phyloP scores from a whole-genome alignment of 1,139 yeast genomes.

The Hyphopichia buzzinii region DNA sequence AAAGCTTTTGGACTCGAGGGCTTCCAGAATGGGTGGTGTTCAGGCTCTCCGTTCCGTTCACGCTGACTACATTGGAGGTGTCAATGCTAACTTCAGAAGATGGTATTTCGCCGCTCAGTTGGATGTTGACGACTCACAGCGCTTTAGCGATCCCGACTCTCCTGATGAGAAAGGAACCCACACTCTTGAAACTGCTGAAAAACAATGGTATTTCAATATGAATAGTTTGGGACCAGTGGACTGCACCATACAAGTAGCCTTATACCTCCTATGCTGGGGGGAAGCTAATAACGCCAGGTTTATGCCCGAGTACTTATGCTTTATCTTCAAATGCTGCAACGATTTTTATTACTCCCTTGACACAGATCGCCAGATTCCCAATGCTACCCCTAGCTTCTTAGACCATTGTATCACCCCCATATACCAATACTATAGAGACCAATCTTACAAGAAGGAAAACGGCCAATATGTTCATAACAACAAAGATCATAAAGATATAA shows the following conservation, averaged over 20 bases:
- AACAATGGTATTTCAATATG: slow-evolving; percentile 70
- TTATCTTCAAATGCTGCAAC: slow-evolving; percentile 72
- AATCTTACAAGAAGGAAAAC: slow-evolving; percentile 41
- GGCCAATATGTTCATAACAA: slow-evolving; percentile 42
- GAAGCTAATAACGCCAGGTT: slow-evolving; percentile 82
- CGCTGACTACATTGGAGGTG: slow-evolving; percentile 85
- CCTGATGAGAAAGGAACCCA: slow-evolving; percentile 26
- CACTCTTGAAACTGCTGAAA: slow-evolving; percentile 75
- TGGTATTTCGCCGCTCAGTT: slow-evolving; percentile 97
- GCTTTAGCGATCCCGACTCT: slow-evolving; percentile 10
- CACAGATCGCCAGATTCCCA: slow-evolving; percentile 19
- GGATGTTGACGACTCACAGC: slow-evolving; percentile 69
- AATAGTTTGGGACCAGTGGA: slow-evolving; percentile 49
- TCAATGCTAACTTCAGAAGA: slow-evolving; percentile 83
- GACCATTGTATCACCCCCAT: slow-evolving; percentile 75
- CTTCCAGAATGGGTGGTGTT: slow-evolving; percentile 58
- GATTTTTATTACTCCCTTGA: slow-evolving; percentile 58
- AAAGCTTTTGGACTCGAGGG: slow-evolving; percentile 64
- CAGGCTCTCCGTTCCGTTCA: slow-evolving; percentile 60
- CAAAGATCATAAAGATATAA: slow-evolving; percentile 50
- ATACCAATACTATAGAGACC: slow-evolving; percentile 59
- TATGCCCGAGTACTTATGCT: slow-evolving; percentile 84
- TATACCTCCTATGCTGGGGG: slow-evolving; percentile 82
- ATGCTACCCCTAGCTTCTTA: slow-evolving; percentile 39
- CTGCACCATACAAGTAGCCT: slow-evolving; percentile 61